phyloP scores from a whole-genome alignment of 306 rosid species.

The Castanopsis chinensis region DNA sequence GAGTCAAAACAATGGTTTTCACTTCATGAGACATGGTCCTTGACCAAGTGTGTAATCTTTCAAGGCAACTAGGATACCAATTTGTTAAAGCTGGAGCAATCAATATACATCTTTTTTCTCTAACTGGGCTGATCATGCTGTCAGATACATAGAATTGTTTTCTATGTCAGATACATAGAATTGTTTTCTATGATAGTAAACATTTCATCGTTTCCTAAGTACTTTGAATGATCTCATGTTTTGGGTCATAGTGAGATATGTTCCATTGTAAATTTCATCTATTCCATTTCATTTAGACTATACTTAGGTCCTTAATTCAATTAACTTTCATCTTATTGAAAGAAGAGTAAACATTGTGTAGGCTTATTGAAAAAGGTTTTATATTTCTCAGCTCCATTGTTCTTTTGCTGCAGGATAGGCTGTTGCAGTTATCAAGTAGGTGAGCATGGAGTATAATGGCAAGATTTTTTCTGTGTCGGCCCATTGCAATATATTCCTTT shows the following conservation, averaged over 20 bases:
- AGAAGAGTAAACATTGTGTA: background rate
- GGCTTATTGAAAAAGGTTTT: background rate
- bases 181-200: background rate
- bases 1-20: no score
- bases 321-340: no score
- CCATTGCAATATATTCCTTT: background rate
- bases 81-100: background rate
- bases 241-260: no score
- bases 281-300: no score
- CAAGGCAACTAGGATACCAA: background rate
- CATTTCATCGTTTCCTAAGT: no score
- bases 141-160: background rate
- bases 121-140: background rate
- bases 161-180: background rate
- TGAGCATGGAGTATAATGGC: conserved; percentile 2
- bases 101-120: background rate
- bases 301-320: no score
- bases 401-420: background rate
- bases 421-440: background rate
- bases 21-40: background rate
- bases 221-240: no score
- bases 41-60: background rate
- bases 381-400: background rate
- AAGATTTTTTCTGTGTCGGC: background rate
- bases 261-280: no score